Conservation (phyloP, 768 basidiomycete species). For the Baorangia bicolor region DNA sequence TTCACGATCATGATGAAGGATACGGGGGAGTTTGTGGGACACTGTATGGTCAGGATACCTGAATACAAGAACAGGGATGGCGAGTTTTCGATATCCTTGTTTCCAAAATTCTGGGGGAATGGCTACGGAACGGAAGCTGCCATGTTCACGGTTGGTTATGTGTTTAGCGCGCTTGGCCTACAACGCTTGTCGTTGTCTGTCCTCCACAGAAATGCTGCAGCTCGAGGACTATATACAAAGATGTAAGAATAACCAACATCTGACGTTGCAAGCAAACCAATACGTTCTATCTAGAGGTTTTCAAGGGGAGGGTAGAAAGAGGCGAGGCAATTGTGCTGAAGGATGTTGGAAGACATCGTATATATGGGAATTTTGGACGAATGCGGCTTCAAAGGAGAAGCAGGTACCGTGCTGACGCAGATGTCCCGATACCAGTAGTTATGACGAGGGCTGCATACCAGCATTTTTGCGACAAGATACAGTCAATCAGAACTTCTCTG, state of each 20-base stretch:
- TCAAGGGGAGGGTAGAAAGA: conserved; percentile 28
- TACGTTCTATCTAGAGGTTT: conserved; percentile 27
- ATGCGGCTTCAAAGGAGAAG: background rate
- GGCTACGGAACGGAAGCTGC: conserved; percentile 38
- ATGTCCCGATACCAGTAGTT: no score
- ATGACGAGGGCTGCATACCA: no score
- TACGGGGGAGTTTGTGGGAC: conserved; percentile 21
- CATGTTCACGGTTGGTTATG: conserved; percentile 35
- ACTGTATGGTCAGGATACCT: conserved; percentile 16
- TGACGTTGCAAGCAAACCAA: background rate
- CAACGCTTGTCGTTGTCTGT: conserved; percentile 38
- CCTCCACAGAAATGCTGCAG: conserved; percentile 35
- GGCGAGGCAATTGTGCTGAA: conserved; percentile 12
- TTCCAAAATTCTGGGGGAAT: conserved; percentile 28
- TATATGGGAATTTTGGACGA: conserved; percentile 34
- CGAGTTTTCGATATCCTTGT: conserved; percentile 24
- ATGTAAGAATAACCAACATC: conserved; percentile 27
- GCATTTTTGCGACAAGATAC: background rate
- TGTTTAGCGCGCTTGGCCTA: conserved; percentile 35
- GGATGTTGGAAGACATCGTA: conserved; percentile 32
- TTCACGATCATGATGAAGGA: conserved; percentile 18
- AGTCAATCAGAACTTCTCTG: background rate
- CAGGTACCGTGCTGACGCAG: background rate
- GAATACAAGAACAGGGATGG: conserved; percentile 27
- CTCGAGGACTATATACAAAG: conserved; percentile 33